Base-by-base conservation (phyloP, 768 basidiomycete species). In the Cyathus striatus region DNA sequence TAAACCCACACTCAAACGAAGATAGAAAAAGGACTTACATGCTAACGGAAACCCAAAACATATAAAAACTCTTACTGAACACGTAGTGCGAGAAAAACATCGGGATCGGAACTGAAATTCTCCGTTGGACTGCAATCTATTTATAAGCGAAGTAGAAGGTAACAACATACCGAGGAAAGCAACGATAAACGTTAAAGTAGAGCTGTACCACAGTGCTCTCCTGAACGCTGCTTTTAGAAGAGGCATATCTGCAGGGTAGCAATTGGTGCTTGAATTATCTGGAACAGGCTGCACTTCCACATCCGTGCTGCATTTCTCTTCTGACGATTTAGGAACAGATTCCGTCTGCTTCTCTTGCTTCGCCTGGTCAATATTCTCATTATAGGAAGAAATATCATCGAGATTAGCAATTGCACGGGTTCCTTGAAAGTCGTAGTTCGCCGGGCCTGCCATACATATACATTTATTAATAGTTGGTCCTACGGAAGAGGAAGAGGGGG, bases 81-180 rank as follows among this genome's bases (percentile, higher is more conserved):
- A 67, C 41, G 39, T 69, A 61, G 40, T 59, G 57, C 41, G 64
- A 62, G 52, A 68, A 68, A 44, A 66, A 63, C 64, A 64, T 59
- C 10, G 66, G 69, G 7, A 70, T 41, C 1, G 67, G 67, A 1
- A 66, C 64, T 64, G 38, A n/a, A n/a, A n/a, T n/a, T n/a, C n/a
- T n/a, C n/a, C n/a, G n/a, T n/a, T n/a, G n/a, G n/a, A n/a, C n/a
- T n/a, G n/a, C n/a, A n/a, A n/a, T n/a, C n/a, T n/a, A n/a, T n/a
- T n/a, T n/a, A n/a, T n/a, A n/a, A n/a, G n/a, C n/a, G n/a, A n/a
- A n/a, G n/a, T n/a, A n/a, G n/a, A n/a, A n/a, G n/a, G n/a, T n/a
- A n/a, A n/a, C n/a, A n/a, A n/a, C 49, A 39, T 17, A 60, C 67
- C 61, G 9, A 66, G 49, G 49, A 70, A 43, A n/a, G 61, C 50